phyloP scores from a whole-genome alignment of 257 asterid species.

The Verbascum thapsus region DNA sequence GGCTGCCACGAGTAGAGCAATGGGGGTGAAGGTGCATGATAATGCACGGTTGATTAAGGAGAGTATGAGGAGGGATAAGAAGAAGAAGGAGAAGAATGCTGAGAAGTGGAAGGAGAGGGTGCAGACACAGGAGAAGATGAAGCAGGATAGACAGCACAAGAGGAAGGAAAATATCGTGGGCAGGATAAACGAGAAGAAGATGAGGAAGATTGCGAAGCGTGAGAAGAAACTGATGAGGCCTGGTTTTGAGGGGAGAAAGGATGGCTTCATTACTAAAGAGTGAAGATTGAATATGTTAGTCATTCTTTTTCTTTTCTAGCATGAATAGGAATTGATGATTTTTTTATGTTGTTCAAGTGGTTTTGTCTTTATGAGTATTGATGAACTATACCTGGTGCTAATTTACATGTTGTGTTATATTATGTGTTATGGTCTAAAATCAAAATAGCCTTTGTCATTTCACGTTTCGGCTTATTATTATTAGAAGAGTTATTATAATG shows the following conservation, averaged over 20 bases:
- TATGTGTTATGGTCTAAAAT: conserved; percentile 12
- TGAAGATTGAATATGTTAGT: conserved; percentile 37
- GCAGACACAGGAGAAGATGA: conserved; percentile 56
- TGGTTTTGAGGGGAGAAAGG: conserved; percentile 87
- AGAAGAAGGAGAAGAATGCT: conserved; percentile 64
- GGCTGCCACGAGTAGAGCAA: conserved; percentile 70
- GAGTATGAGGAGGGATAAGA: conserved; percentile 77
- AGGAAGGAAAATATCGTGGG: conserved; percentile 74
- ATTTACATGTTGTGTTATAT: neutral
- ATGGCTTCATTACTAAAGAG: conserved; percentile 63
- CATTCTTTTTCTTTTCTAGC: conserved; percentile 4
- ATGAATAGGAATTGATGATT: conserved; percentile 12
- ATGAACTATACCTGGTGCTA: neutral
- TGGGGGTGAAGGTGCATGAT: conserved; percentile 90
- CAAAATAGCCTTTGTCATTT: no score
- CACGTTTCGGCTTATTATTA: neutral
- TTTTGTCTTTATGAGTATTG: conserved; percentile 4
- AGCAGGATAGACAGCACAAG: conserved; percentile 70
- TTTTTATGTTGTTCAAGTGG: conserved; percentile 2
- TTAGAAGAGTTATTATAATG: no score
- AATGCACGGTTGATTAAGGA: conserved; percentile 66
- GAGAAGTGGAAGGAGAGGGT: conserved; percentile 89
- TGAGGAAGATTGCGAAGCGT: conserved; percentile 76
- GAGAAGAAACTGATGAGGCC: conserved; percentile 98
- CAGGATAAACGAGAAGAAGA: conserved; percentile 72